phyloP scores from a whole-genome alignment of 345 rosid species.

The Alliaria petiolata region DNA sequence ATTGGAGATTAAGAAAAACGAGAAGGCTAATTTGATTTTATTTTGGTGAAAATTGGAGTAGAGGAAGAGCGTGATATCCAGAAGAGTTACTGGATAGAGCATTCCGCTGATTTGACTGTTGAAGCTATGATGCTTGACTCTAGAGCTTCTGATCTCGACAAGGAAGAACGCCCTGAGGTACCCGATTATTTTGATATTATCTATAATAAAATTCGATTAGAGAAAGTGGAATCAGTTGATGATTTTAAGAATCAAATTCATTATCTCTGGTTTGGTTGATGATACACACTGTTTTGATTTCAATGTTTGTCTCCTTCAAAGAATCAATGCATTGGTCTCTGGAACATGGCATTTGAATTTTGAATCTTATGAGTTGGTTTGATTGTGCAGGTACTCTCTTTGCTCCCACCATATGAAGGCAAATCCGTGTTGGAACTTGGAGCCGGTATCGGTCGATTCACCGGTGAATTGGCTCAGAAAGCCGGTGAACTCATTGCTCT shows the following conservation, averaged over 20 bases:
- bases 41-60: slow-evolving; percentile 12
- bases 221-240: not conserved
- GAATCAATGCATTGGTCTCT: not conserved
- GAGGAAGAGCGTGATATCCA: slow-evolving; percentile 73
- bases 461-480: slow-evolving; percentile 83
- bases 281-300: not conserved
- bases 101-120: slow-evolving; percentile 62
- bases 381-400: slow-evolving; percentile 56
- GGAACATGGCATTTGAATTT: not conserved
- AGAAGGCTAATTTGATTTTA: not conserved
- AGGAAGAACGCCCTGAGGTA: slow-evolving; percentile 96
- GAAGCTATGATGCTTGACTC: slow-evolving; percentile 99
- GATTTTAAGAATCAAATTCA: not conserved
- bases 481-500: slow-evolving; percentile 77
- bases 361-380: not conserved
- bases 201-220: not conserved
- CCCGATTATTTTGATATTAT: not conserved
- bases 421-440: slow-evolving; percentile 87
- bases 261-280: not conserved
- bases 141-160: slow-evolving; percentile 87
- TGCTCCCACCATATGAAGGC: slow-evolving; percentile 77
- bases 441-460: slow-evolving; percentile 95
- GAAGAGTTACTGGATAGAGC: slow-evolving; percentile 85
- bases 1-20: not conserved
- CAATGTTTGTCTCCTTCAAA: not conserved